Percentiles rank a stretch among this genome's conserved stretches.
These are phyloP conservation scores for Hemerocallis citrina DNA, from an alignment of 106 monocot genomes.

Conservation along the genomic window DNA sequence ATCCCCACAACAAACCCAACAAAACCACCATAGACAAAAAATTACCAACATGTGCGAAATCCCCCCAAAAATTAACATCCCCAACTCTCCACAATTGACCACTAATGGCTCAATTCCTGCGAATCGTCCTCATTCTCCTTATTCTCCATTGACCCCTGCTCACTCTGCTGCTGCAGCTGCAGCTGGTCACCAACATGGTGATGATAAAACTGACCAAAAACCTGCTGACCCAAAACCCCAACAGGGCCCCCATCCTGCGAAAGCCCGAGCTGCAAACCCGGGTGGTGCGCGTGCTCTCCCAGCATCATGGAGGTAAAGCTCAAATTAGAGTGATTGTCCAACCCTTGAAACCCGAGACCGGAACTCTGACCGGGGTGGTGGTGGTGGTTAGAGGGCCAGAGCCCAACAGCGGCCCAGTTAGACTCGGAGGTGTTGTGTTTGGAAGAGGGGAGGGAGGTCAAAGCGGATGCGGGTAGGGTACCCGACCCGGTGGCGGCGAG, in stretches of 20 bases:
- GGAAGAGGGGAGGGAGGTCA: constrained; percentile 20
- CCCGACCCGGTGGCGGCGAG: constrained; percentile 46
- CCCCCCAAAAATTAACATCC: not conserved
- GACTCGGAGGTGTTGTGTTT: not conserved
- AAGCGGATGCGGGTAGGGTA: constrained; percentile 53
- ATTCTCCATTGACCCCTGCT: constrained; percentile 10
- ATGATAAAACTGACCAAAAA: constrained; percentile 41
- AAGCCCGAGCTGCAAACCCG: constrained; percentile 58
- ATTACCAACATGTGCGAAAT: not conserved
- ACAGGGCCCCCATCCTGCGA: constrained; percentile 50
- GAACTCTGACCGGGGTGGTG: constrained; percentile 2
- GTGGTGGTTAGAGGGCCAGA: not conserved
- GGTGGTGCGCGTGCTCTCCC: constrained; percentile 25
- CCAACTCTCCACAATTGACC: not conserved
- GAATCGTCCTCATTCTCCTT: constrained; percentile 34
- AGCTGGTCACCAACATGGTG: no score
- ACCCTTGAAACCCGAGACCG: constrained; percentile 25
- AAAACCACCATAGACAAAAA: not conserved
- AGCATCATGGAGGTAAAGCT: constrained; percentile 52
- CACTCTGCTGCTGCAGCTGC: constrained; percentile 42
- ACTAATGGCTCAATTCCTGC: constrained; percentile 17
- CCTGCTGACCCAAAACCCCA: constrained; percentile 35
- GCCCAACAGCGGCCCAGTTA: not conserved
- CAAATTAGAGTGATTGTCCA: constrained; percentile 29
- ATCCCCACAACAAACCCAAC: not conserved